These are phyloP conservation scores for Myxozyma geophila DNA, from an alignment of 805 yeast genomes.

Conservation along the genomic window DNA sequence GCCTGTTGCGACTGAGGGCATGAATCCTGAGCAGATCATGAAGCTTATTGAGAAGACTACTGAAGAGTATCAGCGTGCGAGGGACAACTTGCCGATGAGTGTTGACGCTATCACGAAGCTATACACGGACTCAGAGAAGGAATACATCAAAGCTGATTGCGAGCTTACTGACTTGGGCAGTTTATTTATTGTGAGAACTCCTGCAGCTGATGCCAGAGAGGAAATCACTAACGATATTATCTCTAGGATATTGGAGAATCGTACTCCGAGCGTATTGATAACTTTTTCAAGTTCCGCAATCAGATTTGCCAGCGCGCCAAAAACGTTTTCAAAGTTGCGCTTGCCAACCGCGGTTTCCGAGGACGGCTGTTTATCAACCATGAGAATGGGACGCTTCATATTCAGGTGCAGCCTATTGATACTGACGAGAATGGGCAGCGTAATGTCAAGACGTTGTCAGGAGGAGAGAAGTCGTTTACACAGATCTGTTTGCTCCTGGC, in stretches of 20 bases:
- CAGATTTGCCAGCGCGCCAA: constrained; percentile 37
- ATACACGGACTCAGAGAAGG: constrained; percentile 17
- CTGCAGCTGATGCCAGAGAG: not conserved
- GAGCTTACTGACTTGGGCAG: constrained; percentile 19
- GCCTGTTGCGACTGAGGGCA: constrained; percentile 3
- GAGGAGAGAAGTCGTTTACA: constrained; percentile 95
- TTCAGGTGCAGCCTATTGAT: constrained; percentile 17
- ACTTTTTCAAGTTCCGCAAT: constrained; percentile 33
- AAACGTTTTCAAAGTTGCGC: constrained; percentile 46
- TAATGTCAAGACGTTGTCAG: constrained; percentile 82
- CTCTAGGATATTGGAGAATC: constrained; percentile 18
- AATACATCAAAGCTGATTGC: constrained; percentile 22
- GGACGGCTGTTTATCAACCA: constrained; percentile 74
- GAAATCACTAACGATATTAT: not conserved
- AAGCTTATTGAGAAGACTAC: constrained; percentile 5
- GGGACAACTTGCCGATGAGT: constrained; percentile 20
- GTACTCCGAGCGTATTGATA: constrained; percentile 27
- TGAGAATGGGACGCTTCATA: constrained; percentile 39
- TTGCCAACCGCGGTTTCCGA: constrained; percentile 63
- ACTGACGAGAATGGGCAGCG: constrained; percentile 57
- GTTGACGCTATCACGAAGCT: constrained; percentile 32
- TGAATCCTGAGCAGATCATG: not conserved
- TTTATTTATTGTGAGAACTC: constrained; percentile 3
- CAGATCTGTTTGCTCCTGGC: constrained; percentile 87
- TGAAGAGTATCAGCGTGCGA: constrained; percentile 13